These are phyloP conservation scores for Fonsecaea erecta DNA, from an alignment of 2,329 filamentous ascomycete genomes.

Conservation along the genomic window DNA sequence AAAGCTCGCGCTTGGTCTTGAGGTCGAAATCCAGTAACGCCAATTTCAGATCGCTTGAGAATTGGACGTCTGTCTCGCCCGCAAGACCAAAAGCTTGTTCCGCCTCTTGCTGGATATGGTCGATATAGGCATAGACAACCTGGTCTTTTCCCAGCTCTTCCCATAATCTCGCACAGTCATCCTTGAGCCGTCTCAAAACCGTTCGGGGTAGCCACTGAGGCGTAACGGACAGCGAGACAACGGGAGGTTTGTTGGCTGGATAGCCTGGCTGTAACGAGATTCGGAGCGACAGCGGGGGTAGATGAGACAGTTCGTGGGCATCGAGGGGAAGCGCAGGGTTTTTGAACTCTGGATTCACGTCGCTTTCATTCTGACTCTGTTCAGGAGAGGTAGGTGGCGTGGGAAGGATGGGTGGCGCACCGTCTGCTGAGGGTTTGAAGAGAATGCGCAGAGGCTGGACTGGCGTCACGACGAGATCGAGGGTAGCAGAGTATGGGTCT, in stretches of 20 bases:
- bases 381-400: slow-evolving; percentile 51
- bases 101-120: slow-evolving; percentile 62
- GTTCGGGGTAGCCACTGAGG: slow-evolving; percentile 59
- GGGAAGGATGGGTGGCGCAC: slow-evolving; percentile 42
- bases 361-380: slow-evolving; percentile 37
- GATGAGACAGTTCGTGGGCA: slow-evolving; percentile 54
- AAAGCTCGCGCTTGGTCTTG: slow-evolving; percentile 72
- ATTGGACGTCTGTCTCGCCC: slow-evolving; percentile 45
- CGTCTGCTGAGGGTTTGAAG: slow-evolving; percentile 47
- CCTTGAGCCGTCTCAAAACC: slow-evolving; percentile 51
- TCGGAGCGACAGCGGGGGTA: slow-evolving; percentile 60
- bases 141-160: slow-evolving; percentile 63
- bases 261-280: slow-evolving; percentile 61
- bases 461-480: slow-evolving; percentile 62
- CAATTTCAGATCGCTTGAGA: slow-evolving; percentile 63
- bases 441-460: slow-evolving; percentile 55
- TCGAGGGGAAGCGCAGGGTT: slow-evolving; percentile 23
- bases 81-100: slow-evolving; percentile 60
- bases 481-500: slow-evolving; percentile 54
- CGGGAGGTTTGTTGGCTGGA: slow-evolving; percentile 58
- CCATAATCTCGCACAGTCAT: slow-evolving; percentile 59
- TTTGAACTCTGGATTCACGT: slow-evolving; percentile 16
- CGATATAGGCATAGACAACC: slow-evolving; percentile 65
- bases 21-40: slow-evolving; percentile 78
- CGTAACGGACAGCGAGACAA: slow-evolving; percentile 54